These are phyloP conservation scores for Scedosporium apiospermum DNA, from an alignment of 2,329 filamentous ascomycete species.

Conservation along the genomic window DNA sequence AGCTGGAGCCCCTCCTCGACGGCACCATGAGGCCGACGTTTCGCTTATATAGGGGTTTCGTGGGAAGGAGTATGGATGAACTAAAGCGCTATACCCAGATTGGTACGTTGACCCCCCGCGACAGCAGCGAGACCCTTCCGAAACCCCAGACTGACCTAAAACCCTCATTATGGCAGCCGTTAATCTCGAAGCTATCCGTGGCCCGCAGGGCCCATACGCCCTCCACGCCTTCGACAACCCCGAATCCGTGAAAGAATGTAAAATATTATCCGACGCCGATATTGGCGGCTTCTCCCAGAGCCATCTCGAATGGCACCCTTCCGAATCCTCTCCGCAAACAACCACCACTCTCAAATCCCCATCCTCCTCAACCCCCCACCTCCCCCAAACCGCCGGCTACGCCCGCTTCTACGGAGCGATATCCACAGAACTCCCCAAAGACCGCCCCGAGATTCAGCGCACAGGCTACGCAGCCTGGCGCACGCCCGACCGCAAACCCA, in stretches of 20 bases:
- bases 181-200: conserved; percentile 59
- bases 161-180: conserved; percentile 37
- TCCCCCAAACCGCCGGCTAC: conserved; percentile 34
- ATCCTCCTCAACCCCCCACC: conserved; percentile 1
- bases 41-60: conserved; percentile 42
- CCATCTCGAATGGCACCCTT: conserved; percentile 54
- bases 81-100: conserved; percentile 47
- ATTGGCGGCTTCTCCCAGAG: conserved; percentile 79
- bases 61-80: conserved; percentile 49
- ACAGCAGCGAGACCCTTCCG: neutral
- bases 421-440: conserved; percentile 69
- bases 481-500: conserved; percentile 65
- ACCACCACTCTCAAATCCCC: conserved; percentile 8
- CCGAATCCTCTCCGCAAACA: conserved; percentile 10
- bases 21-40: conserved; percentile 37
- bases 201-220: conserved; percentile 51
- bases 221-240: conserved; percentile 53
- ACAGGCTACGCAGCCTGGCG: conserved; percentile 87
- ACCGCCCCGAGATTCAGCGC: conserved; percentile 64
- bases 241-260: conserved; percentile 42
- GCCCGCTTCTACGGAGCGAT: conserved; percentile 81
- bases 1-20: neutral
- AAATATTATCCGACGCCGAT: conserved; percentile 77
- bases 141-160: neutral
- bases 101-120: conserved; percentile 27